Evolutionary conservation across 2,329 filamentous ascomycete genomes (phyloP).

Genomic region (Pseudogymnoascus sp.): DNA sequence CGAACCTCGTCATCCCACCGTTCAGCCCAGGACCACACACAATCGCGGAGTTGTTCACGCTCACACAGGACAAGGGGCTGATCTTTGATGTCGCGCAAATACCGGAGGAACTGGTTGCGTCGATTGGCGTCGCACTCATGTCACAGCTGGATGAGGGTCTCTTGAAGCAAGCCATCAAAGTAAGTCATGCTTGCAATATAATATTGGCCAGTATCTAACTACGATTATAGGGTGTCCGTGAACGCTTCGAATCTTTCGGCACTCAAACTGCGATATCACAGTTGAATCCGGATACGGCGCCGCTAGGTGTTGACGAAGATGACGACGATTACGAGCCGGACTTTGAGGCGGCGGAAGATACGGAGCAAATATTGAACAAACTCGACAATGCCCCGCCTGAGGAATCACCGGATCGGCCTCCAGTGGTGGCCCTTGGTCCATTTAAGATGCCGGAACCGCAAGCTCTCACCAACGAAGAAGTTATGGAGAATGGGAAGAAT

Average conservation of each 20-base stretch:
- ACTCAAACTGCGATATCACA: constrained; percentile 18
- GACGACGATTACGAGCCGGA: constrained; percentile 93
- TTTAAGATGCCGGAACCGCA: constrained; percentile 76
- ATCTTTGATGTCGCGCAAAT: constrained; percentile 64
- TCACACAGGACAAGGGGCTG: constrained; percentile 55
- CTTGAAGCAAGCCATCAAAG: constrained; percentile 66
- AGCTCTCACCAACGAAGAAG: constrained; percentile 62
- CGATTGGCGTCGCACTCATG: constrained; percentile 74
- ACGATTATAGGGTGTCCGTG: constrained; percentile 41
- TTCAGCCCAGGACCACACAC: constrained; percentile 69
- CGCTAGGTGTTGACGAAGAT: constrained; percentile 62
- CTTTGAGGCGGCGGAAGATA: constrained; percentile 68
- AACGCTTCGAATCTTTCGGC: constrained; percentile 34
- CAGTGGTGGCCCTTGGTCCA: constrained; percentile 48
- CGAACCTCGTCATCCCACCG: constrained; percentile 54
- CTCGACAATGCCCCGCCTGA: constrained; percentile 61
- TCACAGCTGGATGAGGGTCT: constrained; percentile 60
- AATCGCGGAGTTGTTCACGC: constrained; percentile 76
- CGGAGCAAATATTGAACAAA: constrained; percentile 70
- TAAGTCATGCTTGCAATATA: constrained; percentile 33
- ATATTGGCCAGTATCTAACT: constrained; percentile 15
- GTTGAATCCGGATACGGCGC: constrained; percentile 52
- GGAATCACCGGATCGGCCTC: constrained; percentile 34
- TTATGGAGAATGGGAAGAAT: constrained; percentile 64
- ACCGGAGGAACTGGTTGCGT: constrained; percentile 65